Percentiles rank a stretch among this genome's conserved stretches.
These are phyloP conservation scores for Trichoderma sp. DNA, from an alignment of 2,329 filamentous ascomycete species.

Conservation along the genomic window DNA sequence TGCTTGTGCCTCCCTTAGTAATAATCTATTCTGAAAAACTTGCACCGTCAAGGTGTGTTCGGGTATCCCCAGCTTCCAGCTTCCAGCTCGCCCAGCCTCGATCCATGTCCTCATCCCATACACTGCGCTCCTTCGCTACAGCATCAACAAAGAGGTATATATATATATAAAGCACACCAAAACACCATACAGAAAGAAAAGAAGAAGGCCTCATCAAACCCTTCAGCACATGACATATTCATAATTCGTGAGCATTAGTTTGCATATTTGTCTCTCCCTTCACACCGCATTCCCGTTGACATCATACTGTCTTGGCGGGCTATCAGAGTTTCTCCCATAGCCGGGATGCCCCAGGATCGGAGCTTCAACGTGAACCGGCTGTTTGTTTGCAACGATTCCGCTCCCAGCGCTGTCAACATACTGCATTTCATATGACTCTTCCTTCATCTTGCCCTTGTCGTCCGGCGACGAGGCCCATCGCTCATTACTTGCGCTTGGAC, in stretches of 20 bases:
- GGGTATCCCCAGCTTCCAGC: slow-evolving; percentile 1
- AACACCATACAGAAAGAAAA: slow-evolving; percentile 5
- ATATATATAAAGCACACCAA: slow-evolving; percentile 10
- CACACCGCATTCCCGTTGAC: slow-evolving; percentile 5
- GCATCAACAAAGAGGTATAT: slow-evolving; percentile 12
- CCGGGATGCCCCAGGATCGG: slow-evolving; percentile 48
- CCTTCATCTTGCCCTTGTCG: slow-evolving; percentile 42
- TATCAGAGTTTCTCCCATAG: slow-evolving; percentile 38
- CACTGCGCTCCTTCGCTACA: neutral
- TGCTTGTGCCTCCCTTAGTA: neutral
- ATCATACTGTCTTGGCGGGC: slow-evolving; percentile 25
- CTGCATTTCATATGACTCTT: slow-evolving; percentile 39
- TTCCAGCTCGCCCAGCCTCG: neutral
- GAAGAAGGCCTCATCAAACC: neutral
- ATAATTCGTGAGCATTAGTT: neutral
- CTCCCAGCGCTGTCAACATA: slow-evolving; percentile 32
- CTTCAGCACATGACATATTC: neutral
- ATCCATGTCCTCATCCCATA: neutral
- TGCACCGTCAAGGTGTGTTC: slow-evolving; percentile 5
- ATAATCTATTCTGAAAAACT: neutral
- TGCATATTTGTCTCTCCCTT: neutral
- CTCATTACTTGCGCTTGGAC: neutral
- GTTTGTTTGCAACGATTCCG: slow-evolving; percentile 6
- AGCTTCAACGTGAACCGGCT: slow-evolving; percentile 31
- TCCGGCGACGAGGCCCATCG: slow-evolving; percentile 28